Percentiles rank a stretch among this genome's conserved stretches.
Evolutionary conservation across 257 asterid species (phyloP).

Genomic region (Solanum sejunctum): DNA sequence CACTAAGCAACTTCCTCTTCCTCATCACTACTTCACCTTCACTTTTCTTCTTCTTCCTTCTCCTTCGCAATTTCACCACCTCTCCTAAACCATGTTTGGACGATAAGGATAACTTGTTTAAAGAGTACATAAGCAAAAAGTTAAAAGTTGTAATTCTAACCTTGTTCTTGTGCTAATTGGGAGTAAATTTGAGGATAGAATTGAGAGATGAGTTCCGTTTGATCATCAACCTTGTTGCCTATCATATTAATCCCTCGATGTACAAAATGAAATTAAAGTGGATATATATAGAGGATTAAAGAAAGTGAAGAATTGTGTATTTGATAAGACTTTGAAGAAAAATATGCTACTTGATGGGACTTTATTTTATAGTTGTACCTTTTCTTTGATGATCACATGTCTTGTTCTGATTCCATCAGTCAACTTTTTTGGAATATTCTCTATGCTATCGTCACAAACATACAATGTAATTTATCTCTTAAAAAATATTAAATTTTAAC

Average conservation of each 20-base stretch:
- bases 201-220: slow-evolving; percentile 37
- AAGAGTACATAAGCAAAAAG: not conserved
- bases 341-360: not conserved
- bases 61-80: slow-evolving; percentile 3
- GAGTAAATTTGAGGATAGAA: slow-evolving; percentile 27
- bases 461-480: no score
- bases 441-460: no score
- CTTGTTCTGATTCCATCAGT: not conserved
- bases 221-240: slow-evolving; percentile 27
- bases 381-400: not conserved
- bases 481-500: no score
- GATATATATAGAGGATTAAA: not conserved
- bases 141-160: not conserved
- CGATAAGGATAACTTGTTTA: not conserved
- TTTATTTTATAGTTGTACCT: not conserved
- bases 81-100: not conserved
- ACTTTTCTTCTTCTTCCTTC: slow-evolving; percentile 22
- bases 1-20: slow-evolving; percentile 11
- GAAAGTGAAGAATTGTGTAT: not conserved
- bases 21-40: not conserved
- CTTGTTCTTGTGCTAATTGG: slow-evolving; percentile 19
- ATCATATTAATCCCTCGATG: not conserved
- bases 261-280: not conserved
- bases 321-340: not conserved
- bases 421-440: not conserved